These are phyloP conservation scores for Ziziphus jujuba DNA, from an alignment of 306 rosid species.

Conservation along the genomic window DNA sequence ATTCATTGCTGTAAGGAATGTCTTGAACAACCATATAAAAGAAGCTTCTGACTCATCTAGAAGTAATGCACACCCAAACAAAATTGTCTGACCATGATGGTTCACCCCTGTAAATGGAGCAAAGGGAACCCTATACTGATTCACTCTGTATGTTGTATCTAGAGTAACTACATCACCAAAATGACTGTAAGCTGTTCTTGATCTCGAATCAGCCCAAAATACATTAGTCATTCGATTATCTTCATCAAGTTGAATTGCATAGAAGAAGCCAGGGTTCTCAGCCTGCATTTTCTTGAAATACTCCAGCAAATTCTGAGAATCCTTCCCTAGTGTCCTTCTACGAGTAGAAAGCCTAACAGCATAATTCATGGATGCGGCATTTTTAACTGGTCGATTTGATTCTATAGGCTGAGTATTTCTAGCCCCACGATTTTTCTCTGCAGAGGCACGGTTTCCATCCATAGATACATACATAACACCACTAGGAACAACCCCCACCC, in stretches of 20 bases:
- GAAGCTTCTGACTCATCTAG: constrained; percentile 88
- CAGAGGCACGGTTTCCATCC: constrained; percentile 60
- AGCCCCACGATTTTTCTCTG: constrained; percentile 50
- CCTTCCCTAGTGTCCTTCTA: constrained; percentile 77
- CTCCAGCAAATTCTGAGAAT: constrained; percentile 83
- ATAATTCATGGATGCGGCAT: constrained; percentile 38
- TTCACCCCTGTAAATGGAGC: constrained; percentile 88
- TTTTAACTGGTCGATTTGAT: constrained; percentile 47
- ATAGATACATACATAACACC: constrained; percentile 82
- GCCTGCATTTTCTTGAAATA: constrained; percentile 96
- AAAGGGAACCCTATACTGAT: constrained; percentile 78
- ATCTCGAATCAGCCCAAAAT: constrained; percentile 91
- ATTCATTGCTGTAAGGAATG: constrained; percentile 87
- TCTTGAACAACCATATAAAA: constrained; percentile 78
- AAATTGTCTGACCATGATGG: constrained; percentile 82
- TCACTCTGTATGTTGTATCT: constrained; percentile 69
- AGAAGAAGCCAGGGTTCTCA: constrained; percentile 89
- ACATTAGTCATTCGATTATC: constrained; percentile 76
- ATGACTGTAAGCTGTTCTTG: constrained; percentile 83
- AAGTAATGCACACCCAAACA: constrained; percentile 91
- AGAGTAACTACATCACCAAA: constrained; percentile 77
- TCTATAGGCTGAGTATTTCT: constrained; percentile 48
- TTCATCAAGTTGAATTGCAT: constrained; percentile 90
- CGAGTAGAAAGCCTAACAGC: constrained; percentile 40
- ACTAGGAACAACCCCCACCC: constrained; percentile 77